Evolutionary conservation across 768 basidiomycete genomes (phyloP).

Genomic region (Neoboletus magnificus): DNA sequence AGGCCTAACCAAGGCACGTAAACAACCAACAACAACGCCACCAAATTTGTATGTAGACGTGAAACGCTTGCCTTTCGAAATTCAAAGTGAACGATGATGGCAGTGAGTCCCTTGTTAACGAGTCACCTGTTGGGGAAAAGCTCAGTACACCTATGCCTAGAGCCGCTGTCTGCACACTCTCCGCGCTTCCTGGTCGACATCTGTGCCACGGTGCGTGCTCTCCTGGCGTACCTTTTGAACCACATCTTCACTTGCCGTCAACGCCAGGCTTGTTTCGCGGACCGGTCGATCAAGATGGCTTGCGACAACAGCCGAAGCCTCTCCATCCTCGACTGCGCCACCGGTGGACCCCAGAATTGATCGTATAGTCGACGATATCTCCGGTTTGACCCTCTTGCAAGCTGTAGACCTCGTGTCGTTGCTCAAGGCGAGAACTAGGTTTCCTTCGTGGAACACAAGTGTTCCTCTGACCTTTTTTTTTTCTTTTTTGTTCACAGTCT

Average conservation of each 20-base stretch:
- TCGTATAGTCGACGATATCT: slow-evolving; percentile 91
- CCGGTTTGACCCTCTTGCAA: slow-evolving; percentile 82
- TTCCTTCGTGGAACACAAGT: not conserved
- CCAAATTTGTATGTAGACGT: slow-evolving; percentile 17
- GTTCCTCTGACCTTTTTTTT: not conserved
- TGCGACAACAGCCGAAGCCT: slow-evolving; percentile 46
- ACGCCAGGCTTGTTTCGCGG: slow-evolving; percentile 22
- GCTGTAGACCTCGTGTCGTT: slow-evolving; percentile 91
- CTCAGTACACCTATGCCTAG: slow-evolving; percentile 8
- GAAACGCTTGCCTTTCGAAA: slow-evolving; percentile 3
- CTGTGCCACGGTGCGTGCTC: slow-evolving; percentile 11
- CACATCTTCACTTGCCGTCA: not conserved
- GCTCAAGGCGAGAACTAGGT: slow-evolving; percentile 64
- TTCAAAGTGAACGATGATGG: slow-evolving; percentile 22
- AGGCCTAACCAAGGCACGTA: too few species aligned
- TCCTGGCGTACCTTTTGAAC: not conserved
- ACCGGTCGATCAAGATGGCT: slow-evolving; percentile 50
- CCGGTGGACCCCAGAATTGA: slow-evolving; percentile 62
- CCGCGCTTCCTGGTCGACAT: slow-evolving; percentile 16
- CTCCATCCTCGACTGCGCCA: slow-evolving; percentile 40
- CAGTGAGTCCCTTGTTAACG: slow-evolving; percentile 15
- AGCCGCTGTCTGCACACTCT: slow-evolving; percentile 21
- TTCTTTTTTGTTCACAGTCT: slow-evolving; percentile 45
- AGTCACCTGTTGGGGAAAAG: not conserved
- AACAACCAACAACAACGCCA: slow-evolving; percentile 21